These are phyloP conservation scores for Rhytidiadelphus loreus DNA, from an alignment of 225 moss, liverwort and hornwort genomes.

Conservation along the genomic window DNA sequence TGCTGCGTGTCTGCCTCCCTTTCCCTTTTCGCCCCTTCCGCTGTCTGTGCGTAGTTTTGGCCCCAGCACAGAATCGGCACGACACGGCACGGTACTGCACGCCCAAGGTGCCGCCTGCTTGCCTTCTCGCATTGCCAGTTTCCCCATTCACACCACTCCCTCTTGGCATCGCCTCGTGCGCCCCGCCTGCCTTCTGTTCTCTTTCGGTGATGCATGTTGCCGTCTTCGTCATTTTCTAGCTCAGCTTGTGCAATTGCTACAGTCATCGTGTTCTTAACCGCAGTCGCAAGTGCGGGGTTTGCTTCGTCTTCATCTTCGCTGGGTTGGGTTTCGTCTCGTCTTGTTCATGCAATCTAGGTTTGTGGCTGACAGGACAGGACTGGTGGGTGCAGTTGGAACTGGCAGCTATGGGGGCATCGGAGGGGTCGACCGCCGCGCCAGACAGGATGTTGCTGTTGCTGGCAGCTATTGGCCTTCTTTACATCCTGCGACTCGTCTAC, in stretches of 20 bases:
- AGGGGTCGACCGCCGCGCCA: slow-evolving; percentile 16
- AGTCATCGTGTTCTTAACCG: neutral
- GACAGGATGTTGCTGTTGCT: slow-evolving; percentile 30
- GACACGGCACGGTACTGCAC: neutral
- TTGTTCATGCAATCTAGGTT: neutral
- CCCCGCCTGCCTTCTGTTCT: neutral
- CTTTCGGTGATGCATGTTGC: neutral
- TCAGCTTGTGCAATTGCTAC: neutral
- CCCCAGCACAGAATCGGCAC: neutral
- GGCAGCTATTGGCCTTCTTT: slow-evolving; percentile 45
- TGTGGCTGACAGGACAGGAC: neutral
- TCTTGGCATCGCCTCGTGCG: neutral
- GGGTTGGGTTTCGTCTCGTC: neutral
- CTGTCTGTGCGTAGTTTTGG: neutral
- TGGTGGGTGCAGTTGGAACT: neutral
- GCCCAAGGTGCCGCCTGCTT: neutral
- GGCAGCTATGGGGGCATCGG: slow-evolving; percentile 9
- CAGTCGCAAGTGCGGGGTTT: neutral
- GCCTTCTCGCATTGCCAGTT: neutral
- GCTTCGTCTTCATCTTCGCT: neutral
- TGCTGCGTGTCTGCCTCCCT: neutral
- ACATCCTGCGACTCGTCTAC: slow-evolving; percentile 22
- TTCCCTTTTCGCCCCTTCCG: neutral
- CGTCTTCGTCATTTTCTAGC: neutral
- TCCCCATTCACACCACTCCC: neutral